A percentile compares a stretch with the other conserved stretches of the same genome.
Conservation (phyloP, 345 rosid species). For the Linum usitatissimum region DNA sequence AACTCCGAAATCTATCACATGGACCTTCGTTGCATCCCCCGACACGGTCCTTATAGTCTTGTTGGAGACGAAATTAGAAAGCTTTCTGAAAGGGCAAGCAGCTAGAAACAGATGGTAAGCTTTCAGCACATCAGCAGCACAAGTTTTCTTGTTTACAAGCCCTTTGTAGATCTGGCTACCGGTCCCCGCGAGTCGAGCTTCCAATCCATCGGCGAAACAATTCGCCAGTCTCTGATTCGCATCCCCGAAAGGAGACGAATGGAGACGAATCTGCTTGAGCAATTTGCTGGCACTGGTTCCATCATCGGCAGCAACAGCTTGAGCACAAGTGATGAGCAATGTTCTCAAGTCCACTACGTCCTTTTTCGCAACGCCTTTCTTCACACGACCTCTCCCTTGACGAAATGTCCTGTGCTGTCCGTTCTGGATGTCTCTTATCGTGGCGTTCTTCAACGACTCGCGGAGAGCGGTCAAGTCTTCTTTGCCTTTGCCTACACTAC, state of each 20-base stretch:
- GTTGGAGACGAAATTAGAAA: conserved; percentile 8
- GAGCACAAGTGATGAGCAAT: conserved; percentile 4
- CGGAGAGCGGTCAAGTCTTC: conserved; percentile 39
- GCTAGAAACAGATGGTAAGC: conserved; percentile 9
- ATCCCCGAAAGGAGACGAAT: conserved; percentile 6
- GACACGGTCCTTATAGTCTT: conserved; percentile 4
- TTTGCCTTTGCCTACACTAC: conserved; percentile 22
- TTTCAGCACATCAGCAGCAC: conserved; percentile 8
- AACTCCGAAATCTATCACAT: conserved; percentile 7
- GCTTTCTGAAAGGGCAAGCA: conserved; percentile 10
- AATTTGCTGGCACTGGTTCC: not conserved
- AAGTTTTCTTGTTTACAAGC: conserved; percentile 2
- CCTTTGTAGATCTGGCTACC: conserved; percentile 11
- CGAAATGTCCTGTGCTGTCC: conserved; percentile 16
- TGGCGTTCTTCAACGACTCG: conserved; percentile 42
- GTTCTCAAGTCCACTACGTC: conserved; percentile 10
- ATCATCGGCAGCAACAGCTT: conserved; percentile 10
- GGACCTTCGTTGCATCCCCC: conserved; percentile 1
- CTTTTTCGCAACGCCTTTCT: not conserved
- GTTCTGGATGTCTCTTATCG: conserved; percentile 24
- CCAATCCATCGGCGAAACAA: conserved; percentile 6
- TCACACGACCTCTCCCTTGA: conserved; percentile 8
- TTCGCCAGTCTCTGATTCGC: conserved; percentile 7
- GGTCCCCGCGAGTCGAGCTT: conserved; percentile 6
- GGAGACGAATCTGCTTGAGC: conserved; percentile 5